Base-by-base conservation (phyloP, 148 eudicot species). In the Oxyria digyna region DNA sequence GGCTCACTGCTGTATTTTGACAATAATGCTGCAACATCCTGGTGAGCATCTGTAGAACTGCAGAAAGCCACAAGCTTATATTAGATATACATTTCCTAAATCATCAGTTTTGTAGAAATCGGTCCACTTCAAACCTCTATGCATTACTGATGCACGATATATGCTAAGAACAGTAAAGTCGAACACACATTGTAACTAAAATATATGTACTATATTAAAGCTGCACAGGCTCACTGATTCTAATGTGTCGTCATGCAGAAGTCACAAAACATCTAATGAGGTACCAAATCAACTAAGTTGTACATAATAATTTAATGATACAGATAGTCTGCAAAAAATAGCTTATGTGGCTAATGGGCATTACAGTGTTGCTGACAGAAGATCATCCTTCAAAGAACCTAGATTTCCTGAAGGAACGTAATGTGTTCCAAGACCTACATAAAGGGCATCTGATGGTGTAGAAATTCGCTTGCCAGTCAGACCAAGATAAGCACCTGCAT, bases 401-500 rank as follows among this genome's bases (percentile, higher is more conserved):
- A 93, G 79, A 71, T 77, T 85, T 62, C 74, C 92, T 72, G 96
- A 90, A 69, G 91, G 92, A 68, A 90, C 85, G 74, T 83, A 93
- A 73, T 93, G 92, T 10, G 91, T 82, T 68, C 98, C 98, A 57
- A 93, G 84, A 41, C 97, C 97, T 41, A 85, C 92, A 76, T 79
- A 93, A 26, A 90, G 79, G 67, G 96, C 98, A 86, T 93, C 98
- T 55, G 96, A 87, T 67, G 98, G 90, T 29, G 89, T 83, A 49
- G 92, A 82, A 55, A 93, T 78, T 81, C 96, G 84, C 78, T 80
- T 89, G 48, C 98, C 98, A 65, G 97, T 93, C 85, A 93, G 64
- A 66, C 97, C 98, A 81, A 93, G 97, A 77, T 93, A 93, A 68
- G 92, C 89, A 78, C 97, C 98, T 93, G 88, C 65, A 59, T 59